phyloP scores from a whole-genome alignment of 306 rosid genomes.

The Sphenostylis stenocarpa region DNA sequence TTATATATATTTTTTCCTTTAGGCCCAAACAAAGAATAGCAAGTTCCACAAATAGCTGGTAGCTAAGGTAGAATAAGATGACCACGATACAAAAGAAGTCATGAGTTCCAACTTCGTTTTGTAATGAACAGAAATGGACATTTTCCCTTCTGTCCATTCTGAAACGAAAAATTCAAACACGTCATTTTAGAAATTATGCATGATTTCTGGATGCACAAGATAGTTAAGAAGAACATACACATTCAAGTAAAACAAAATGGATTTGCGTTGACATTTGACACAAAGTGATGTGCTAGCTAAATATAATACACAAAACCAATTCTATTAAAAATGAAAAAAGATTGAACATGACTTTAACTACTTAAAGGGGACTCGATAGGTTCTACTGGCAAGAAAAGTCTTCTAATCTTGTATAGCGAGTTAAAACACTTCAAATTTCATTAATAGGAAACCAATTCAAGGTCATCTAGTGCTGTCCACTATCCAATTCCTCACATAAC shows the following conservation, averaged over 20 bases:
- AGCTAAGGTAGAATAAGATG: neutral
- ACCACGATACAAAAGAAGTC: neutral
- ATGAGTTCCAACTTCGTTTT: neutral
- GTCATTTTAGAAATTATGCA: neutral
- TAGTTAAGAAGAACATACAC: neutral
- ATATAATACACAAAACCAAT: neutral
- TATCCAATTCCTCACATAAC: neutral
- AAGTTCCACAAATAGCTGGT: neutral
- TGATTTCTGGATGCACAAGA: neutral
- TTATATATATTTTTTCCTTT: neutral
- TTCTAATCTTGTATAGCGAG: neutral
- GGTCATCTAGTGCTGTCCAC: neutral
- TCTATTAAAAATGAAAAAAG: neutral
- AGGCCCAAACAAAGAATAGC: neutral
- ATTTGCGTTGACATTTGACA: neutral
- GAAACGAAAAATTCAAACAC: neutral
- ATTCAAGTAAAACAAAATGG: neutral
- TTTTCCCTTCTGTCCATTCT: neutral
- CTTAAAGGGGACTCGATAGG: neutral
- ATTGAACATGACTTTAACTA: neutral
- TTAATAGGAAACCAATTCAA: neutral
- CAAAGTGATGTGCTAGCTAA: neutral
- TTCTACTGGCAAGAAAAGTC: neutral
- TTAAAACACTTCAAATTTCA: neutral
- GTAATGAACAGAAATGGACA: neutral